Evolutionary conservation across 768 basidiomycete genomes (phyloP), one percentile per base, ranked within the genome.

Genomic region (Dioszegia hungarica): DNA sequence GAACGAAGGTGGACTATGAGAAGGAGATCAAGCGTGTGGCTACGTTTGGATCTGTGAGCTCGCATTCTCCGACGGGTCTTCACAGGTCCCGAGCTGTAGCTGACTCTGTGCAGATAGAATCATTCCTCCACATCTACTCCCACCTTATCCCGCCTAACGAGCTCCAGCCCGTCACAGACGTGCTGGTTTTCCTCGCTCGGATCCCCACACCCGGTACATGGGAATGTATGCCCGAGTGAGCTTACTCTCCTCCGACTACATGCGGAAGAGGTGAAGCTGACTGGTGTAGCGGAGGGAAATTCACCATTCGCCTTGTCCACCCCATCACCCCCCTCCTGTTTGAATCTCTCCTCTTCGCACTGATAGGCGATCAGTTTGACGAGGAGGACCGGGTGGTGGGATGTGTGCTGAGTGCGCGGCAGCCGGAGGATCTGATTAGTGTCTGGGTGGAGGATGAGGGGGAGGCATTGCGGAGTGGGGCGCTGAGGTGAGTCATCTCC

Each of bases 11-110:
- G 11, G 91, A 84, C 71, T 95, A 97, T 71, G 92, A 95, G 69
- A 91, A 94, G 70, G 90, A 91, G 27, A 94, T 97, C 70, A 90
- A 90, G 78, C 87, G 87, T 76, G 85, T 97, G 44, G 85, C 90
- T 5, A 85, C 88, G 4, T 94, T 93, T 72, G 85, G 87, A 63
- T 93, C 90, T 5, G 88, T 90, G 60, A 50, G 85, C 39, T 25
- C 19, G 24, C 12, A 34, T 29, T 24, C 19, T 60, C n/a, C n/a
- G n/a, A n/a, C n/a, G n/a, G n/a, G n/a, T n/a, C n/a, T n/a, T n/a
- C n/a, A n/a, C n/a, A n/a, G n/a, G n/a, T n/a, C n/a, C n/a, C 11
- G 22, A 15, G 6, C 50, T 5, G 36, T 25, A 33, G 4, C 54
- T 57, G 29, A 56, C 38, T 8, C 12, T 12, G 4, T 25, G 1